Conservation (phyloP, 345 rosid species). For the Eucalyptus brandiana region DNA sequence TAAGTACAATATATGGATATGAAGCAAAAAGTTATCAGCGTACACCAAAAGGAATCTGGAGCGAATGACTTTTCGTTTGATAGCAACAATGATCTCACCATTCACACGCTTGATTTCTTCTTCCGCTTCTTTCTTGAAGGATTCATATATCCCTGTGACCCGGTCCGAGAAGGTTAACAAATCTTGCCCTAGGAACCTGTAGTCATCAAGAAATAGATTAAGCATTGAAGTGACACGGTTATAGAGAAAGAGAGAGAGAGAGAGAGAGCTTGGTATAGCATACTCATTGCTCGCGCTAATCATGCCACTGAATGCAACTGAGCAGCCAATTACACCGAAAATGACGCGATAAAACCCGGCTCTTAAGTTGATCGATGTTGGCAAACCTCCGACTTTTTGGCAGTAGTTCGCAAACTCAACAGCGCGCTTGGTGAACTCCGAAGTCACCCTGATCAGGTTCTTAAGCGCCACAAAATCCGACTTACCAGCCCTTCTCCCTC, state of each 20-base stretch:
- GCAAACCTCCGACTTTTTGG: neutral
- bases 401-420: neutral
- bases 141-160: accelerated
- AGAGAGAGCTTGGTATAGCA: neutral
- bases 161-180: accelerated
- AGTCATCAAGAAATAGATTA: neutral
- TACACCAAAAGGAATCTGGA: no score
- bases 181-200: neutral
- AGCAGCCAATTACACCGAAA: neutral
- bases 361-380: neutral
- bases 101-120: no score
- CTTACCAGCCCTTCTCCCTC: neutral
- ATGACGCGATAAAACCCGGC: neutral
- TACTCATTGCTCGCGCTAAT: neutral
- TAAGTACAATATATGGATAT: no score
- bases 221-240: neutral
- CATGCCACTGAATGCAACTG: neutral
- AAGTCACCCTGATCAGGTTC: neutral
- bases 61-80: neutral
- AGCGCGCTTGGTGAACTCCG: neutral
- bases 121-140: accelerated
- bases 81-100: neutral
- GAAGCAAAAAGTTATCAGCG: no score
- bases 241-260: neutral
- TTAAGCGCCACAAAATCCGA: accelerated